Conservation (phyloP, 1,139 yeast species). For the Zygoascus hellenicus region DNA sequence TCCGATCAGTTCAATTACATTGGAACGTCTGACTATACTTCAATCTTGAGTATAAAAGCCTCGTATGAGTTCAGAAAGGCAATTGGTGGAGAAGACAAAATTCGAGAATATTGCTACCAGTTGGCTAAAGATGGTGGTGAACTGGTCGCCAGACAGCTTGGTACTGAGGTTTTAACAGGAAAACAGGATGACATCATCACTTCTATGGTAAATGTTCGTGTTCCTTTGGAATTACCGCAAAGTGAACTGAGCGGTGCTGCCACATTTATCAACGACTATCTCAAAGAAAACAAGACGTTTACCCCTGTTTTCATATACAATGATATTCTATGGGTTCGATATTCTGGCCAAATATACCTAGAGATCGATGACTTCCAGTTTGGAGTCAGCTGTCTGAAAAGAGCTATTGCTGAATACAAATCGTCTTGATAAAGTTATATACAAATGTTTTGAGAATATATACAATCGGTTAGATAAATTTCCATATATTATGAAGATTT, state of each 20-base stretch:
- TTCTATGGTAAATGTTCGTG: constrained; percentile 45
- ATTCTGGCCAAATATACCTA: constrained; percentile 56
- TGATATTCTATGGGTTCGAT: constrained; percentile 44
- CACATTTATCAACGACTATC: constrained; percentile 18
- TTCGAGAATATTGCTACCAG: constrained; percentile 42
- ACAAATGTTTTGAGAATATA: too few relatives aligned
- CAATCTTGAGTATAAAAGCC: constrained; percentile 32
- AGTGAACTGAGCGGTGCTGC: constrained; percentile 13
- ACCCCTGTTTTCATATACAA: constrained; percentile 44
- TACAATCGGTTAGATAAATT: too few relatives aligned
- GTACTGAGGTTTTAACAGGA: constrained; percentile 36
- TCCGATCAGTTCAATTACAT: constrained; percentile 33
- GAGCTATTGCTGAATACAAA: constrained; percentile 13
- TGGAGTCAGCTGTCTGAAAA: constrained; percentile 37
- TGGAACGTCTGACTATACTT: constrained; percentile 37
- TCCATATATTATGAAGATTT: too few relatives aligned
- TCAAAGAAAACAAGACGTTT: constrained; percentile 37
- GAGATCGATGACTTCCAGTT: constrained; percentile 48
- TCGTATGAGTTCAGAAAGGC: constrained; percentile 50
- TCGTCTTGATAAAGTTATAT: not conserved
- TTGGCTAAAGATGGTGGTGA: constrained; percentile 44
- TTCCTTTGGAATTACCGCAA: constrained; percentile 33
- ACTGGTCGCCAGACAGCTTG: constrained; percentile 33
- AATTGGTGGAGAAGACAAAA: constrained; percentile 53
- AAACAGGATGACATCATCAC: constrained; percentile 33